Base-by-base conservation (phyloP, 495 filamentous ascomycete genomes). In the Talaromyces proteolyticus region DNA sequence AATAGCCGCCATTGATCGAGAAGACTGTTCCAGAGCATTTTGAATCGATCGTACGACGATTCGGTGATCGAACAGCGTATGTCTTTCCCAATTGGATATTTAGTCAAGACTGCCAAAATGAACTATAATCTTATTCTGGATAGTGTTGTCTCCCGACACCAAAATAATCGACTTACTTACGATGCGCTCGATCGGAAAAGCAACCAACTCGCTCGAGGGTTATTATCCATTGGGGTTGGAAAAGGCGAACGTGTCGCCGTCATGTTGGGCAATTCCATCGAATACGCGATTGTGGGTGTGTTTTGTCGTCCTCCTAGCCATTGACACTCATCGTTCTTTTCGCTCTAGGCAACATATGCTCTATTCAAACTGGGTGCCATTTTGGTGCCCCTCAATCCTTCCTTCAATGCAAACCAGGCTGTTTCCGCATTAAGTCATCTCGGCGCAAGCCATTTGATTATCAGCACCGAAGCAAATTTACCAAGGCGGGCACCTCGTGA, bases 341-440 rank as follows among this genome's bases (percentile, higher is more conserved):
- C 7, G 26, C 26, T 20, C 14, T 49, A 84, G 63, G 66, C 80
- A 14, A 94, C 87, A 19, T 96, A 98, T 68, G 90, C 90, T 4
- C 54, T 95, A 18, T 95, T 93, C 66, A 96, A 98, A 64, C 76
- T 96, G 2, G 93, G 93, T 14, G 93, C 89, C 39, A 84, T 96
- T 43, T 71, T 96, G 50, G 91, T 95, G 2, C 93, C 93, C 2
- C 73, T 98, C 25, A 98, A 98, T 66, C 92, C 90, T 2, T 87
- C 82, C 0, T 98, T 96, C 76, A 96, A 90, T 58, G 68, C 77
- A 17, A 60, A 70, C 12, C 93, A 98, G 65, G 83, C 96, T 7
- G 71, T 82, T 14, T 69, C 89, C 1, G 93, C 91, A 0, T 69
- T 96, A 12, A 78, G 70, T 3, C 93, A 94, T 53, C 81, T 98